A percentile compares a stretch with the other conserved stretches of the same genome.
Evolutionary conservation across 2,329 filamentous ascomycete genomes (phyloP).

Genomic region (Epichloe sibirici): DNA sequence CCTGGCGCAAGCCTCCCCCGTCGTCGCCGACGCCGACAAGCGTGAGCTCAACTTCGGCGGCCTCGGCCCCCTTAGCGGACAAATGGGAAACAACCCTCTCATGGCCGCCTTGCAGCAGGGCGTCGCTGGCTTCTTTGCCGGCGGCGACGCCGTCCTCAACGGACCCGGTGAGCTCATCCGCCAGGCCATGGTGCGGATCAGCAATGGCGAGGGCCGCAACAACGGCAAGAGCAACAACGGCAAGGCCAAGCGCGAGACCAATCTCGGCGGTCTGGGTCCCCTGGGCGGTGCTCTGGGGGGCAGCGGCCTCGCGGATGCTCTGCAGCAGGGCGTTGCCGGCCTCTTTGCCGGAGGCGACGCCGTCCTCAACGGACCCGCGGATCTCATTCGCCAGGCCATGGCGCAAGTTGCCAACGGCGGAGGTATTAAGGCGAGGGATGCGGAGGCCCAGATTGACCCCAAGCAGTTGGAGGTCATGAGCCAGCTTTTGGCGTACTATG

Average conservation of each 20-base stretch:
- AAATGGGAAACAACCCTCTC: background rate
- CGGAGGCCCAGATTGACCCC: background rate
- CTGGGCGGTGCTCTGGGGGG: background rate
- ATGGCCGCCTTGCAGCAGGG: background rate
- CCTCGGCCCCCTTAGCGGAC: background rate
- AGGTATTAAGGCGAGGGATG: no score
- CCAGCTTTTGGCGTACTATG: background rate
- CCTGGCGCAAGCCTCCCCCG: background rate
- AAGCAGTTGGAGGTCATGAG: background rate
- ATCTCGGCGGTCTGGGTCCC: background rate
- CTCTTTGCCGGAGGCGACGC: background rate
- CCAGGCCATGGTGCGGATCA: background rate
- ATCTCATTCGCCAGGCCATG: background rate
- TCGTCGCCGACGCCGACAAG: background rate
- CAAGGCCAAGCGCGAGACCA: background rate
- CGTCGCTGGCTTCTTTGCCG: background rate
- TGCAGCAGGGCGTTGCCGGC: background rate
- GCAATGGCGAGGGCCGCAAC: no score
- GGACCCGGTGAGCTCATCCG: background rate
- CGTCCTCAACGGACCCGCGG: background rate
- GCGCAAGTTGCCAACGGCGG: background rate
- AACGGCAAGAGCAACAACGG: background rate
- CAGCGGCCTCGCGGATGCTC: background rate
- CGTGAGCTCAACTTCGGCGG: background rate
- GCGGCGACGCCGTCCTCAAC: background rate